Conservation (phyloP, 345 rosid species). For the Abelmoschus esculentus region DNA sequence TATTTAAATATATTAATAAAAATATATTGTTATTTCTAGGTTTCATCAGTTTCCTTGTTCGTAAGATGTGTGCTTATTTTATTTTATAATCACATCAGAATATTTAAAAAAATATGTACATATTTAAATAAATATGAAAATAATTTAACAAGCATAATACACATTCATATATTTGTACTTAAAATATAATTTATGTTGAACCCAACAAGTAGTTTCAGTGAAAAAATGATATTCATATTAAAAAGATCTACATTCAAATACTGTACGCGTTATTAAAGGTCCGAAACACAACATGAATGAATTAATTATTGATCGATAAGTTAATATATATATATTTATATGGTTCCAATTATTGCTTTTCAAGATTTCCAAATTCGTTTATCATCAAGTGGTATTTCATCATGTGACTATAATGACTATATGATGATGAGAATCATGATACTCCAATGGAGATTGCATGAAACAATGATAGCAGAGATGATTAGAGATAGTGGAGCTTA, state of each 20-base stretch:
- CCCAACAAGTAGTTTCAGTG: too few relatives aligned
- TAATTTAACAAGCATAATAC: neutral
- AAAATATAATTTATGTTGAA: too few relatives aligned
- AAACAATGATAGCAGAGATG: neutral
- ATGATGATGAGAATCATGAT: neutral
- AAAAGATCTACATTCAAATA: too few relatives aligned
- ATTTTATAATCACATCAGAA: too few relatives aligned
- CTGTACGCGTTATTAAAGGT: too few relatives aligned
- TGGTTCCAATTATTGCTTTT: slow-evolving; percentile 2
- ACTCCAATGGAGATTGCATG: neutral
- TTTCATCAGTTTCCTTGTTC: too few relatives aligned
- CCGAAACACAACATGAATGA: too few relatives aligned
- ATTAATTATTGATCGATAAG: neutral
- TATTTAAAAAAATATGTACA: too few relatives aligned
- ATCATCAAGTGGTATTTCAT: neutral
- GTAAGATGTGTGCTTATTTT: too few relatives aligned
- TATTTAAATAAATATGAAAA: neutral
- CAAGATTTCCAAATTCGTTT: neutral
- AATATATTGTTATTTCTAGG: too few relatives aligned
- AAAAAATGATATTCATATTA: too few relatives aligned
- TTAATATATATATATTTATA: neutral
- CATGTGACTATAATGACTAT: neutral
- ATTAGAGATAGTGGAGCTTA: neutral
- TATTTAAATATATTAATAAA: too few relatives aligned
- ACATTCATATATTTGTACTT: neutral